Conservation (phyloP, 1,284 basidiomycete genomes). For the Butyriboletus appendiculatus region DNA sequence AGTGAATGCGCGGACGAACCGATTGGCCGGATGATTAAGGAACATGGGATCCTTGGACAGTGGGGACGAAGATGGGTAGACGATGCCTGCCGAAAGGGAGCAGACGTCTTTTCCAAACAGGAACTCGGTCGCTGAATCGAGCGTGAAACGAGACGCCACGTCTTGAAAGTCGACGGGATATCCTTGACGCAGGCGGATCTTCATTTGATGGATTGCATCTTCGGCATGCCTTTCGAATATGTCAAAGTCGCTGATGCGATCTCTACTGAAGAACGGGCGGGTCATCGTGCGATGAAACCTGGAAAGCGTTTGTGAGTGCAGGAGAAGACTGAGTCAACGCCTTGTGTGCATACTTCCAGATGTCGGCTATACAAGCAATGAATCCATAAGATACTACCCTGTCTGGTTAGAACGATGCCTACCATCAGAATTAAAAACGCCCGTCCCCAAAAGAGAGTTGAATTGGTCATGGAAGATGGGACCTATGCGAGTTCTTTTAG, state of each 20-base stretch:
- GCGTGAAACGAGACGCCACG: conserved; percentile 44
- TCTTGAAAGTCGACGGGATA: conserved; percentile 55
- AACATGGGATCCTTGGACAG: conserved; percentile 13
- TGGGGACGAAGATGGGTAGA: conserved; percentile 37
- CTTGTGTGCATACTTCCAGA: conserved; percentile 47
- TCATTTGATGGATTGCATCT: conserved; percentile 42
- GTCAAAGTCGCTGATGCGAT: conserved; percentile 55
- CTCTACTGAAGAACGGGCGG: conserved; percentile 55
- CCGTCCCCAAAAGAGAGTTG: conserved; percentile 47
- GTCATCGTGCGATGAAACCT: conserved; percentile 61
- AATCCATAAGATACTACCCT: background rate
- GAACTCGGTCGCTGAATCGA: conserved; percentile 52
- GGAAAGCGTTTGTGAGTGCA: background rate
- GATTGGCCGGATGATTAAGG: conserved; percentile 25
- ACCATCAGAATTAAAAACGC: conserved; percentile 66
- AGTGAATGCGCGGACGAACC: conserved; percentile 29
- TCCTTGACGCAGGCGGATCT: conserved; percentile 41
- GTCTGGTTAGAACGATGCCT: conserved; percentile 3
- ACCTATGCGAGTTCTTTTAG: conserved; percentile 17
- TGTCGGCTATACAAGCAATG: conserved; percentile 39
- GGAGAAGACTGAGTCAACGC: background rate
- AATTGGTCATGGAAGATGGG: conserved; percentile 31
- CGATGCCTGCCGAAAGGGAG: conserved; percentile 38
- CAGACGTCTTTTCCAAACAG: conserved; percentile 46
- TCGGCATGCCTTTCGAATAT: conserved; percentile 51